Evolutionary conservation across 2,329 filamentous ascomycete genomes (phyloP).

Genomic region (Colletotrichum sidae): DNA sequence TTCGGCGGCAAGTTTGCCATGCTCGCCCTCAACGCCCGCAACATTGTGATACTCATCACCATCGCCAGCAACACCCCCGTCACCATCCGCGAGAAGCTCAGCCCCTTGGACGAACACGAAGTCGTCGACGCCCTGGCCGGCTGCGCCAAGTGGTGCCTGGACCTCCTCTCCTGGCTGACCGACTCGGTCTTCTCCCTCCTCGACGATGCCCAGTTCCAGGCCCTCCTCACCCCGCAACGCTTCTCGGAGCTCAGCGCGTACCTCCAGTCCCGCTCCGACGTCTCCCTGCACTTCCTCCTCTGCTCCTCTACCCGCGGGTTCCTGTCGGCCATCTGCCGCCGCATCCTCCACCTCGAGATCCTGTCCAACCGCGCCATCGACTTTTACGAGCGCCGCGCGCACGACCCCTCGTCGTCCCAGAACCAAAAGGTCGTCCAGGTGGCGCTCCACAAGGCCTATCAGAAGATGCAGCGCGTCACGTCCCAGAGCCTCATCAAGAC

Average conservation of each 20-base stretch:
- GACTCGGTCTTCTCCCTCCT: slow-evolving; percentile 69
- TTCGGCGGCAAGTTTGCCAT: slow-evolving; percentile 81
- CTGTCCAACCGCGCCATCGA: slow-evolving; percentile 61
- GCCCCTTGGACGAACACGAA: slow-evolving; percentile 75
- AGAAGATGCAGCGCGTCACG: slow-evolving; percentile 63
- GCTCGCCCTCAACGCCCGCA: slow-evolving; percentile 79
- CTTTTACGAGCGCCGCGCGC: slow-evolving; percentile 59
- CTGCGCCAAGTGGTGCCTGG: slow-evolving; percentile 82
- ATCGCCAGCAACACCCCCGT: slow-evolving; percentile 70
- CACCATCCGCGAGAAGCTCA: slow-evolving; percentile 65
- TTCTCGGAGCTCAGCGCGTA: slow-evolving; percentile 63
- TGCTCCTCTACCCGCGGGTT: slow-evolving; percentile 81
- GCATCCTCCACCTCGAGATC: slow-evolving; percentile 67
- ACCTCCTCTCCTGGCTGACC: slow-evolving; percentile 74
- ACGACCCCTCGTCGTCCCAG: slow-evolving; percentile 46
- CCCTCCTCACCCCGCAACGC: slow-evolving; percentile 59
- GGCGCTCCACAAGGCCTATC: slow-evolving; percentile 68
- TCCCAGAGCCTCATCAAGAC: slow-evolving; percentile 67
- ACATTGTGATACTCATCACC: slow-evolving; percentile 74
- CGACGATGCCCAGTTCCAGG: slow-evolving; percentile 63
- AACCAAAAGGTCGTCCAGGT: slow-evolving; percentile 55
- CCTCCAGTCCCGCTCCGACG: slow-evolving; percentile 65
- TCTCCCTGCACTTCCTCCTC: slow-evolving; percentile 73
- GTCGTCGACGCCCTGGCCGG: slow-evolving; percentile 79
- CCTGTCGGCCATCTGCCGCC: slow-evolving; percentile 75